Percentiles rank a stretch among this genome's conserved stretches.
Evolutionary conservation across 768 basidiomycete species (phyloP).

Genomic region (Lactarius trivialis): DNA sequence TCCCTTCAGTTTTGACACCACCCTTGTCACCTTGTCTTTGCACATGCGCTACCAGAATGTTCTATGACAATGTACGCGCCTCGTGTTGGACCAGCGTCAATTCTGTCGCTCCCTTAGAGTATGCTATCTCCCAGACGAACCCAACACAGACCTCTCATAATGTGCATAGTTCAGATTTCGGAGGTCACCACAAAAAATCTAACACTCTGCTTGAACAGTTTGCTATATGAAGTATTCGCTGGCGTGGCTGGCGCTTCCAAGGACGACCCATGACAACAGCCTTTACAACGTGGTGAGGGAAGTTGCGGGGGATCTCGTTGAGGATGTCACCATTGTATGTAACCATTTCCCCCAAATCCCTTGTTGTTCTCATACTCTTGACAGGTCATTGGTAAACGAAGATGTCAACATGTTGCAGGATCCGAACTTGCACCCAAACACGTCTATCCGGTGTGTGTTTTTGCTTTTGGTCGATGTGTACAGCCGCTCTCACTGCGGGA

Average conservation of each 20-base stretch:
- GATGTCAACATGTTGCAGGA: conserved; percentile 81
- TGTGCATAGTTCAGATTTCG: conserved; percentile 57
- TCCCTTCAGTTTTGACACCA: too few species aligned
- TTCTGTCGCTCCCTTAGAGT: too few species aligned
- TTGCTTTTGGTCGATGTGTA: conserved; percentile 93
- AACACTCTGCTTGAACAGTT: conserved; percentile 81
- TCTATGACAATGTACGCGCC: too few species aligned
- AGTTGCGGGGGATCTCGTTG: conserved; percentile 85
- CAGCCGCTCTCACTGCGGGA: too few species aligned
- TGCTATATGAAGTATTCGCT: conserved; percentile 81
- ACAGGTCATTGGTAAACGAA: conserved; percentile 79
- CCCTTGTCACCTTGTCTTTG: too few species aligned
- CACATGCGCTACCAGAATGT: too few species aligned
- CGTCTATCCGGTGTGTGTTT: conserved; percentile 67
- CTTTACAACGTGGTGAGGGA: conserved; percentile 94
- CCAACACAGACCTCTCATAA: conserved; percentile 78
- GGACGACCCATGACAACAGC: conserved; percentile 89
- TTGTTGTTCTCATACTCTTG: conserved; percentile 3
- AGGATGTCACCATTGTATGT: conserved; percentile 79
- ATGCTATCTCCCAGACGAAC: conserved; percentile 63
- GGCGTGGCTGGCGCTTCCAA: conserved; percentile 42
- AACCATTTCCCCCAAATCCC: background rate
- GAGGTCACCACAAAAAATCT: conserved; percentile 75
- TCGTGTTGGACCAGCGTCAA: too few species aligned
- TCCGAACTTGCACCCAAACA: conserved; percentile 73